Conservation (phyloP, 2,329 filamentous ascomycete genomes). For the Aureobasidium melanogenum region DNA sequence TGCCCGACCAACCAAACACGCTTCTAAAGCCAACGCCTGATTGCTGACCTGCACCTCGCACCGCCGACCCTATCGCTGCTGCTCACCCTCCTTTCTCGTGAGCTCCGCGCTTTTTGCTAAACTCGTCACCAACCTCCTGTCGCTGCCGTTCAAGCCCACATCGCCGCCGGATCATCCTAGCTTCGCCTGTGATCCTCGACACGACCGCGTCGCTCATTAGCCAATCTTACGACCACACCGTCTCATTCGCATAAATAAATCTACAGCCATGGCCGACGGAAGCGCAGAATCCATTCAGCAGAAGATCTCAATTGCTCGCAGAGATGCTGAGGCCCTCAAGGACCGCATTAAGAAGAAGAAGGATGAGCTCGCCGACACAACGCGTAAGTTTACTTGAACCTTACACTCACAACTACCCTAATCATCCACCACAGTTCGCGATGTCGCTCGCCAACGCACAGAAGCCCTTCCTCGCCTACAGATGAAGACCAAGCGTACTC, state of each 20-base stretch:
- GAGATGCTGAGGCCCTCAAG: constrained; percentile 96
- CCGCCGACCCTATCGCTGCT: constrained; percentile 4
- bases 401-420: neutral
- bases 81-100: constrained; percentile 1
- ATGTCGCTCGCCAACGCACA: constrained; percentile 85
- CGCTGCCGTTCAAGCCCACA: neutral
- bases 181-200: neutral
- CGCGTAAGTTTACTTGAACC: constrained; percentile 57
- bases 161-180: neutral
- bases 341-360: constrained; percentile 99
- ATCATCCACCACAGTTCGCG: constrained; percentile 55
- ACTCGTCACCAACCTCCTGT: neutral
- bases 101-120: neutral
- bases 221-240: neutral
- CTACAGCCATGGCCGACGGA: constrained; percentile 37
- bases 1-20: constrained; percentile 8
- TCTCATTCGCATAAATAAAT: neutral
- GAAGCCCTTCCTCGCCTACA: constrained; percentile 85
- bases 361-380: constrained; percentile 97
- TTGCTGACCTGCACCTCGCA: constrained; percentile 9
- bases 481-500: constrained; percentile 94
- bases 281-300: constrained; percentile 44
- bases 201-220: constrained; percentile 2
- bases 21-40: neutral
- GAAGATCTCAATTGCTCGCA: constrained; percentile 86